A percentile compares a stretch with the other conserved stretches of the same genome.
These are phyloP conservation scores for Oryza meridionalis DNA, from an alignment of 176 grass and related monocot genomes.

Conservation along the genomic window DNA sequence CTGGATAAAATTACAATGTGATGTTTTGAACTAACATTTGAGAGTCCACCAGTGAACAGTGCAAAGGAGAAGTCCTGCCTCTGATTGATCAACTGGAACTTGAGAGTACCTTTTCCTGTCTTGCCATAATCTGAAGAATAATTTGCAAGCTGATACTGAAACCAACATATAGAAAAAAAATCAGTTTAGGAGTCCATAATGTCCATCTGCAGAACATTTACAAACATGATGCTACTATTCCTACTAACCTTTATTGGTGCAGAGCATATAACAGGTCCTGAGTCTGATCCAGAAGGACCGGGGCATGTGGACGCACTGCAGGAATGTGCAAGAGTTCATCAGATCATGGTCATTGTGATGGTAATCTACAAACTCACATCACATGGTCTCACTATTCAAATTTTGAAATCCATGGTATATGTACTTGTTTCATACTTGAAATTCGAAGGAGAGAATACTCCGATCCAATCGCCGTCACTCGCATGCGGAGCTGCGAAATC, in stretches of 20 bases:
- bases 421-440: slow-evolving; percentile 57
- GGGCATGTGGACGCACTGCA: slow-evolving; percentile 66
- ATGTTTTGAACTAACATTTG: slow-evolving; percentile 53
- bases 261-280: slow-evolving; percentile 67
- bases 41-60: slow-evolving; percentile 75
- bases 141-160: slow-evolving; percentile 81
- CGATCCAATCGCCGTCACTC: slow-evolving; percentile 71
- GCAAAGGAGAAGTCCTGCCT: slow-evolving; percentile 79
- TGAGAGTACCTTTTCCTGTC: slow-evolving; percentile 53
- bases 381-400: not conserved
- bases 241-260: slow-evolving; percentile 77
- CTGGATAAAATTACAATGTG: not conserved
- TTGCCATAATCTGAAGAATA: slow-evolving; percentile 55
- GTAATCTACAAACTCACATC: not conserved
- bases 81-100: slow-evolving; percentile 84
- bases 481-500: slow-evolving; percentile 45
- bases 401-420: not conserved
- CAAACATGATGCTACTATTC: not conserved
- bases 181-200: not conserved
- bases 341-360: not conserved
- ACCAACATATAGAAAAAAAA: not conserved
- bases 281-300: slow-evolving; percentile 42
- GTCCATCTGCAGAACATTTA: not conserved
- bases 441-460: slow-evolving; percentile 85
- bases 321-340: not conserved